These are phyloP conservation scores for Trametes punicea DNA, from an alignment of 768 basidiomycete species.

Conservation along the genomic window DNA sequence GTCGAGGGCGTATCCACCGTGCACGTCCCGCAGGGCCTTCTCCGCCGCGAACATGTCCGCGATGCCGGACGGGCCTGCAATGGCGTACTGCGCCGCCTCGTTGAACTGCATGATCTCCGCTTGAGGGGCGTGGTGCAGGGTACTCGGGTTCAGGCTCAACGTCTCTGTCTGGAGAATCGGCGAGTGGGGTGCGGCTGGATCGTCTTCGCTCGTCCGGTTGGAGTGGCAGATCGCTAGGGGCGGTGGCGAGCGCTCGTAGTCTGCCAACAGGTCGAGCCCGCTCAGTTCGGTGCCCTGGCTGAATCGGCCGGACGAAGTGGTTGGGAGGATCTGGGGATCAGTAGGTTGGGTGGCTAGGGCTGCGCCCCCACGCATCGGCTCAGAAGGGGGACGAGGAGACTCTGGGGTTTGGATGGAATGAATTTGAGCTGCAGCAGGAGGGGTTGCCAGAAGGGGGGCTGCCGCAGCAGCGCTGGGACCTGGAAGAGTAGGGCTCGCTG, in stretches of 20 bases:
- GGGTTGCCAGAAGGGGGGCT: too few species aligned
- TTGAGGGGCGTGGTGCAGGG: background rate
- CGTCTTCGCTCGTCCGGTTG: background rate
- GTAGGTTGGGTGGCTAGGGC: background rate
- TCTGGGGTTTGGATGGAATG: background rate
- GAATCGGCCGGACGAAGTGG: background rate
- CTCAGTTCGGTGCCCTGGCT: background rate
- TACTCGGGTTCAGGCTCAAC: background rate
- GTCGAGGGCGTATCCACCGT: background rate
- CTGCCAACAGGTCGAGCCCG: background rate
- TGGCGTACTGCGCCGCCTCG: background rate
- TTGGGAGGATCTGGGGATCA: background rate
- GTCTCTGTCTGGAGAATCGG: background rate
- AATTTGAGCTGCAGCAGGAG: too few species aligned
- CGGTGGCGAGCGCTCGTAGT: background rate
- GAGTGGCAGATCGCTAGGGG: background rate
- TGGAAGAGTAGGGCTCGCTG: too few species aligned
- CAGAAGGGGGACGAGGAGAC: background rate
- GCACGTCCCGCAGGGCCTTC: background rate
- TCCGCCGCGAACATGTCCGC: slow-evolving; percentile 6
- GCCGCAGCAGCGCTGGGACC: too few species aligned
- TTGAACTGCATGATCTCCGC: background rate
- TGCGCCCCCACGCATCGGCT: too few species aligned
- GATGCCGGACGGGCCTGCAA: background rate
- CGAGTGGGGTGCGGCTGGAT: background rate